Base-by-base conservation (phyloP, 2,329 filamentous ascomycete species). In the Arthrinium phaeospermum region DNA sequence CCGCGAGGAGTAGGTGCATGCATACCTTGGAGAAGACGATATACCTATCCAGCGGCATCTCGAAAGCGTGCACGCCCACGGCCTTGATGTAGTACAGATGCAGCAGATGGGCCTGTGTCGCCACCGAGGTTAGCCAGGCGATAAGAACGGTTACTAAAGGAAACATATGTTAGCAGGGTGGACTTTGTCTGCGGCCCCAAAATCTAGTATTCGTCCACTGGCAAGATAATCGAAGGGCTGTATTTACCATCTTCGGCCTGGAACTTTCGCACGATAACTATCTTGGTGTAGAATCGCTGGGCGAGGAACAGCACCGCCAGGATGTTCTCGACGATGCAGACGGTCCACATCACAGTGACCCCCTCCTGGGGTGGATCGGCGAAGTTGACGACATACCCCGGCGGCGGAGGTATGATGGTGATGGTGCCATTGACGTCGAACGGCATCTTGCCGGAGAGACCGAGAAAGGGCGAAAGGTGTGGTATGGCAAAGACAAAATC, bases 241-340 rank as follows among this genome's bases (percentile, higher is more conserved):
- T 70, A 72, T 71, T 70, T 30, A 74, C 73, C 61, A 69, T 75
- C 74, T 68, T 75, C 74, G 5, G 67, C 41, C 45, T 75, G 70
- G 34, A 74, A 73, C 16, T 57, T 24, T 22, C 68, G 68, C 10
- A 71, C 27, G 45, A 75, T 22, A 3, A 24, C 49, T 1, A 74
- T 19, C 45, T 75, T 75, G 22, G 73, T 74, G n/a, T 75, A 75
- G 37, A 73, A 44, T 7, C 73, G 71, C 53, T 75, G 74, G 45
- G 30, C 71, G n/a, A 75, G 34, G 24, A 73, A 72, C 14, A 70
- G 27, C n/a, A 75, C 68, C 16, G 73, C 73, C 13, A 75, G 64
- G 37, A 71, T 49, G 19, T 51, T 73, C 12, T 68, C 71, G 30
- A 74, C 70, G 46, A 71, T 71, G 37, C 69, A 68, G 30, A 75